Evolutionary conservation across 768 basidiomycete species (phyloP).

Genomic region (Suillus spraguei): DNA sequence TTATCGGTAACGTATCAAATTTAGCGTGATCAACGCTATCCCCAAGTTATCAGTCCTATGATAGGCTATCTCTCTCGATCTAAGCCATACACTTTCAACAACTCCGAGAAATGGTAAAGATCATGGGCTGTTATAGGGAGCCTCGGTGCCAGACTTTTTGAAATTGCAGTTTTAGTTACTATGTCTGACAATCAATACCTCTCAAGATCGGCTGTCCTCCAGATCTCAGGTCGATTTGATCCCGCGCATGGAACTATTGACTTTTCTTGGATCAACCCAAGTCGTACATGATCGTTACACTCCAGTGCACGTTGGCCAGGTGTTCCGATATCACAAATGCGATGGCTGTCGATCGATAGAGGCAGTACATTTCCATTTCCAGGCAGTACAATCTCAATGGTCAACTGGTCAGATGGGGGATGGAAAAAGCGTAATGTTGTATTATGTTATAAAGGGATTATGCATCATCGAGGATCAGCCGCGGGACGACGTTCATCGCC

Average conservation of each 20-base stretch:
- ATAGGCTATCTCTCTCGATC: neutral
- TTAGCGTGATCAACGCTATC: neutral
- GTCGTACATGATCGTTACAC: neutral
- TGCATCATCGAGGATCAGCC: conserved; percentile 84
- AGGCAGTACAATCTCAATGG: neutral
- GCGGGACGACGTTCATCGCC: conserved; percentile 97
- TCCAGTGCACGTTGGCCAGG: too few species aligned
- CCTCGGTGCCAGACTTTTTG: neutral
- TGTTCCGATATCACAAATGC: neutral
- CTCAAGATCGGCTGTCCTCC: neutral
- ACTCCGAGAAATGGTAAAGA: neutral
- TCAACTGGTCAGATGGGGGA: neutral
- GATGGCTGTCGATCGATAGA: neutral
- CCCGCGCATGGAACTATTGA: neutral
- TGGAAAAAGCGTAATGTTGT: neutral
- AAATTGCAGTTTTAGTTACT: neutral
- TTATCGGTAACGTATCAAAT: neutral
- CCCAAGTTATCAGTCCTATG: neutral
- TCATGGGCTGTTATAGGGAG: neutral
- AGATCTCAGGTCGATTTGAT: neutral
- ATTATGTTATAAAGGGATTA: conserved; percentile 16
- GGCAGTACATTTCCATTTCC: too few species aligned
- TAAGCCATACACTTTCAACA: neutral
- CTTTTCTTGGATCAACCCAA: neutral
- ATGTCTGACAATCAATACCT: neutral